Base-by-base conservation (phyloP, 1,284 basidiomycete genomes). In the Takashimella koratensis region DNA sequence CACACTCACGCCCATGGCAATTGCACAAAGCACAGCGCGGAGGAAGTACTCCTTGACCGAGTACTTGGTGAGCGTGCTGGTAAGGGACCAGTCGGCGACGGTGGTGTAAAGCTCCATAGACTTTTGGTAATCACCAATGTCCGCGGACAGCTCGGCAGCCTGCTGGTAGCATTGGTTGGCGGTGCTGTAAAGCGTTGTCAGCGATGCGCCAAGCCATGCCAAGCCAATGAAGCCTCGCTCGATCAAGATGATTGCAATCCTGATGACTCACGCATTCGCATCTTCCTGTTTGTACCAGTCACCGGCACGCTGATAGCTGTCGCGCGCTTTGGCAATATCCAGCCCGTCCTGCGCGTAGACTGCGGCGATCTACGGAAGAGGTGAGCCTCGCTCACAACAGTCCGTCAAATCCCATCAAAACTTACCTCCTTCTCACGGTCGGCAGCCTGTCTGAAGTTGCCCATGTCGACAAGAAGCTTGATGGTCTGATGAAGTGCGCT, bases 1-100 rank as follows among this genome's bases (percentile, higher is more conserved):
- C n/a, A 45, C 39, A 79, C 84, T 65, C 76, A 94, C 93, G 57
- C 82, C 83, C 81, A 90, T 87, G 19, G 93, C 95, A 52, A 98
- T 80, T 40, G 89, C 89, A 71, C 95, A 98, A 23, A 98, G 78
- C 27, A 85, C 85, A 2, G 93, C 84, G 64, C 86, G 84, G 43
- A 98, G 80, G 86, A 92, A 98, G 74, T 96, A 97, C 68, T 98
- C 95, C 78, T 98, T 98, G 65, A 98, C 95, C 60, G 89, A 93
- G 79, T 97, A 98, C 76, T 92, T 92, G n/a, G 96, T 98, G 64
- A 98, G 78, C 19, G 87, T 81, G 49, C 88, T 92, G 2, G 80
- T 80, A 46, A 98, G 79, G 16, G 88, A 90, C 74, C 89, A 86
- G 59, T 88, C 82, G 2, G 94, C 96, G 44, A 98, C 93, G 66